These are phyloP conservation scores for Plectranthus barbatus DNA, from an alignment of 257 asterid genomes.

Conservation along the genomic window DNA sequence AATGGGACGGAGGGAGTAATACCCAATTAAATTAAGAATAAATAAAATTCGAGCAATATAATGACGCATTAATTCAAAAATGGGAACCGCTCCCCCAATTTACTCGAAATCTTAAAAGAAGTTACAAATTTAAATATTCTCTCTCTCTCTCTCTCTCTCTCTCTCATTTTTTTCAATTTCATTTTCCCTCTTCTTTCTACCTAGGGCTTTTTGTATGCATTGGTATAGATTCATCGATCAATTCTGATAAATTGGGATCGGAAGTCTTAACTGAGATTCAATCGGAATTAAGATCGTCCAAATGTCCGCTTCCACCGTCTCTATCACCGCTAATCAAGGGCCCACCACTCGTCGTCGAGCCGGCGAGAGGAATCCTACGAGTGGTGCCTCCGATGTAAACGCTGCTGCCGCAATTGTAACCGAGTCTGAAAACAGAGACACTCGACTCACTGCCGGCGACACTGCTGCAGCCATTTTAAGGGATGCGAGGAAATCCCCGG, in stretches of 20 bases:
- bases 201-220: slow-evolving; percentile 17
- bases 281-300: not conserved
- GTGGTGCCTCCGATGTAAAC: slow-evolving; percentile 27
- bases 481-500: slow-evolving; percentile 30
- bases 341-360: slow-evolving; percentile 70
- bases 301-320: slow-evolving; percentile 83
- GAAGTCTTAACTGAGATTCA: not conserved
- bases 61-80: not conserved
- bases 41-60: too few species aligned
- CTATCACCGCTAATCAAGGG: slow-evolving; percentile 58
- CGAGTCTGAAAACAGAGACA: slow-evolving; percentile 24
- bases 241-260: not conserved
- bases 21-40: too few species aligned
- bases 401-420: slow-evolving; percentile 21
- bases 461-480: slow-evolving; percentile 28
- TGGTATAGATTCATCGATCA: not conserved
- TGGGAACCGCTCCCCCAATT: not conserved
- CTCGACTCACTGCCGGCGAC: slow-evolving; percentile 30
- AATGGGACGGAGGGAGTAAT: too few species aligned
- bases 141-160: not conserved
- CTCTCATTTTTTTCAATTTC: slow-evolving; percentile 6
- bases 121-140: not conserved
- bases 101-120: not conserved
- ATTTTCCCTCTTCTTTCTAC: slow-evolving; percentile 15
- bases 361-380: slow-evolving; percentile 31